Evolutionary conservation across 148 eudicot species (phyloP).

Genomic region (Suaeda aralocaspica): DNA sequence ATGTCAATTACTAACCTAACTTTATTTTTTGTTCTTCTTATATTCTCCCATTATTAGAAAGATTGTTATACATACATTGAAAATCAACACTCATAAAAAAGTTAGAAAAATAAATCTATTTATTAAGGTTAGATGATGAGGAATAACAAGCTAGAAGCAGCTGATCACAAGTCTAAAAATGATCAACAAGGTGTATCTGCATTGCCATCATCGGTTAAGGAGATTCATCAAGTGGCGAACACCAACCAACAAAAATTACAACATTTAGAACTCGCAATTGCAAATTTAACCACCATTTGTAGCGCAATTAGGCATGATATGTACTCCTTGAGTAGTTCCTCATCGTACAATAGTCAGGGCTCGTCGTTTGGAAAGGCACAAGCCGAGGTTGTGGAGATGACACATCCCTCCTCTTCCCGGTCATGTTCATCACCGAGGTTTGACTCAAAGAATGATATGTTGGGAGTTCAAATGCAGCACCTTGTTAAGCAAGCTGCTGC

Average conservation of each 20-base stretch:
- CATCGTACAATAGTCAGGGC: not conserved
- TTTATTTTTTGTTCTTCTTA: too few relatives aligned
- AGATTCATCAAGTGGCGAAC: slow-evolving; percentile 26
- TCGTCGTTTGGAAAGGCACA: slow-evolving; percentile 7
- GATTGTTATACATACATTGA: too few relatives aligned
- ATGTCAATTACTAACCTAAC: too few relatives aligned
- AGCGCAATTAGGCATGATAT: slow-evolving; percentile 21
- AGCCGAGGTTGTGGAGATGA: slow-evolving; percentile 13
- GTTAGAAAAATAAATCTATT: too few relatives aligned
- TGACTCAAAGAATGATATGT: slow-evolving; percentile 16
- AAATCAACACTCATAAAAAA: too few relatives aligned
- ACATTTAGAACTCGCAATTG: slow-evolving; percentile 30
- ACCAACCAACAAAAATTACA: slow-evolving; percentile 31
- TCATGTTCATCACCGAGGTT: slow-evolving; percentile 18
- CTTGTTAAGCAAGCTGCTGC: slow-evolving; percentile 28
- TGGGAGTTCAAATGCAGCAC: slow-evolving; percentile 30
- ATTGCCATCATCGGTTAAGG: slow-evolving; percentile 12
- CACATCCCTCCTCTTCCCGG: not conserved
- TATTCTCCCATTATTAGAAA: too few relatives aligned
- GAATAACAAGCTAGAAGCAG: slow-evolving; percentile 17
- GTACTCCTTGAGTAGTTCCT: not conserved
- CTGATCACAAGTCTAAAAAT: slow-evolving; percentile 20
- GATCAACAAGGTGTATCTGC: not conserved
- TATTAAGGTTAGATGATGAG: not conserved
- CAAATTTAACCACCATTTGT: slow-evolving; percentile 33